These are phyloP conservation scores for Casuarina equisetifolia DNA, from an alignment of 306 rosid genomes.

Conservation along the genomic window DNA sequence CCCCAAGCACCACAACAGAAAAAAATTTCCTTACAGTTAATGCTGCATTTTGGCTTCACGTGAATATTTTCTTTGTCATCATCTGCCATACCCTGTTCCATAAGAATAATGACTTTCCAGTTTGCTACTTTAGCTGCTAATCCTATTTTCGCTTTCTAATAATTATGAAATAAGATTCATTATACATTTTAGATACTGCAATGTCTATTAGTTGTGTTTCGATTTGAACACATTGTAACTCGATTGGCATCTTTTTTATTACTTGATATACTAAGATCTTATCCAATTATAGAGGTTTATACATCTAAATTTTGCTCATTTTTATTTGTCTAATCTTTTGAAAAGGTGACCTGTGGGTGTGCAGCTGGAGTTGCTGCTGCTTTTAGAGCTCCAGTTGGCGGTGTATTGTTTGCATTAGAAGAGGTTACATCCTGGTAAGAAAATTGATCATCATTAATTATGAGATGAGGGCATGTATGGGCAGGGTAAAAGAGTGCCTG, in stretches of 20 bases:
- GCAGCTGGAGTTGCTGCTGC: slow-evolving; percentile 99
- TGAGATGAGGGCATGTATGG: background rate
- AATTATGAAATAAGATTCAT: too few relatives aligned
- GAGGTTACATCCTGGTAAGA: slow-evolving; percentile 96
- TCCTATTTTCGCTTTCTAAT: background rate
- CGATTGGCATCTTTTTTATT: background rate
- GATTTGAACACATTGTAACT: slow-evolving; percentile 4
- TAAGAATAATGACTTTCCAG: background rate
- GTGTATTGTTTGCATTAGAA: slow-evolving; percentile 95
- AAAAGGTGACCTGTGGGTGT: slow-evolving; percentile 98
- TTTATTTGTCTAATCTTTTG: slow-evolving; percentile 32
- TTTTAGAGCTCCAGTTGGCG: slow-evolving; percentile 99
- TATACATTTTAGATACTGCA: background rate
- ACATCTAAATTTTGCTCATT: slow-evolving; percentile 20
- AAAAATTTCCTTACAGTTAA: too few relatives aligned
- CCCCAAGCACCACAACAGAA: too few relatives aligned
- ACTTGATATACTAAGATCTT: background rate
- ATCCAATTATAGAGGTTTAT: slow-evolving; percentile 2
- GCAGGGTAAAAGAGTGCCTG: slow-evolving; percentile 1
- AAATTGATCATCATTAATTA: slow-evolving; percentile 16
- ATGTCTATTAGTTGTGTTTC: background rate
- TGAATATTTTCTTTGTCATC: background rate
- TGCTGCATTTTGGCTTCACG: background rate
- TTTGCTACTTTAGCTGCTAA: background rate
- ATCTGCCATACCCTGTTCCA: background rate